A percentile compares a stretch with the other conserved stretches of the same genome.
These are phyloP conservation scores for Pyricularia sp. DNA, from an alignment of 2,329 filamentous ascomycete genomes.

Conservation along the genomic window DNA sequence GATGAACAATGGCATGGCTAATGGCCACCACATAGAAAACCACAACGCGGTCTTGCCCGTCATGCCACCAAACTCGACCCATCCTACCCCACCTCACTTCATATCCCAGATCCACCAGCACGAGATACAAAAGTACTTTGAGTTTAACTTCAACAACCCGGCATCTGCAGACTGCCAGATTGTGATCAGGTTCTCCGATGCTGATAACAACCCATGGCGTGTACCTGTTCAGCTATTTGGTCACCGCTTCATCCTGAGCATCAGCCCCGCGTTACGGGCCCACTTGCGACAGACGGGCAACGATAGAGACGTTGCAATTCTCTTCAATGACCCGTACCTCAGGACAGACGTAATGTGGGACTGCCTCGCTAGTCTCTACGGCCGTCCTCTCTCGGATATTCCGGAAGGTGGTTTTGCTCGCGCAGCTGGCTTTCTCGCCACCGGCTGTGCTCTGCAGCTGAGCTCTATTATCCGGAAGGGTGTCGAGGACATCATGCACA, in stretches of 20 bases:
- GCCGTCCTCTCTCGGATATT: constrained; percentile 7
- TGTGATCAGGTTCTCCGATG: constrained; percentile 7
- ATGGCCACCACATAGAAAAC: neutral
- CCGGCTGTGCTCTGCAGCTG: neutral
- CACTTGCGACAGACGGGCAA: neutral
- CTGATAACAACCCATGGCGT: neutral
- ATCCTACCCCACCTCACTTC: neutral
- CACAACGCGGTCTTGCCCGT: neutral
- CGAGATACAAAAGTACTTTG: constrained; percentile 2
- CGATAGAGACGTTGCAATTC: neutral
- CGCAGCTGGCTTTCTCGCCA: neutral
- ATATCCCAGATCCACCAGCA: neutral
- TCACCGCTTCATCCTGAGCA: constrained; percentile 11
- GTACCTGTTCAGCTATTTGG: constrained; percentile 9
- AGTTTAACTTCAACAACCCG: constrained; percentile 6
- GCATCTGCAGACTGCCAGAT: constrained; percentile 12
- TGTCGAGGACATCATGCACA: constrained; percentile 7
- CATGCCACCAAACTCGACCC: neutral
- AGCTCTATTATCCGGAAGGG: neutral
- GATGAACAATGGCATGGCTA: constrained; percentile 10
- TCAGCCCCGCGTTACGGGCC: constrained; percentile 11
- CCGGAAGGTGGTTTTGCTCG: neutral
- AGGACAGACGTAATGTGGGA: constrained; percentile 7
- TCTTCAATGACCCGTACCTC: constrained; percentile 10
- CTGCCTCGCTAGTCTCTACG: constrained; percentile 13